Conservation (phyloP, 106 monocot genomes). For the Chionographis japonica region DNA sequence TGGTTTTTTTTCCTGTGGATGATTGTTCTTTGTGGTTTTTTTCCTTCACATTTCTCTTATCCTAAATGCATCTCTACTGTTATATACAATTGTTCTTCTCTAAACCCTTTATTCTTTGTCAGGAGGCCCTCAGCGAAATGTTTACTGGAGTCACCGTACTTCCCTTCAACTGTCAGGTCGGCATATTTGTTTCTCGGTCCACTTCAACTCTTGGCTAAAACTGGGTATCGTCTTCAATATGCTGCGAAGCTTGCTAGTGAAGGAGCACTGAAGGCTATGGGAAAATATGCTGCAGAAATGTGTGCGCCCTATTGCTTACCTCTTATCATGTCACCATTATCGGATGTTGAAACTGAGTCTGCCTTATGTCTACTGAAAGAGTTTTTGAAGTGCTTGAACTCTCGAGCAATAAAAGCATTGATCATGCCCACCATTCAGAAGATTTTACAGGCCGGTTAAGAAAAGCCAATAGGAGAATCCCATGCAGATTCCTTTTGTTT, state of each 20-base stretch:
- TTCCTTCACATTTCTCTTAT: too few relatives aligned
- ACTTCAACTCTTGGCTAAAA: conserved; percentile 62
- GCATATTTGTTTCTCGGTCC: conserved; percentile 83
- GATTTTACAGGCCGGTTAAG: conserved; percentile 79
- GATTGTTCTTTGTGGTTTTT: too few relatives aligned
- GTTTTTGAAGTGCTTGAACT: conserved; percentile 66
- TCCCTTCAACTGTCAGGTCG: conserved; percentile 60
- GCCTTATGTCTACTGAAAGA: conserved; percentile 71
- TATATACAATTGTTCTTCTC: neutral
- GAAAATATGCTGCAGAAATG: conserved; percentile 75
- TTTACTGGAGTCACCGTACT: conserved; percentile 76
- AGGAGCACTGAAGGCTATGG: conserved; percentile 77
- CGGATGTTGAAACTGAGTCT: conserved; percentile 76
- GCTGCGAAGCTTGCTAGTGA: conserved; percentile 64
- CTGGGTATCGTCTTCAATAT: conserved; percentile 60
- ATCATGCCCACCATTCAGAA: conserved; percentile 83
- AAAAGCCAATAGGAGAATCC: conserved; percentile 5
- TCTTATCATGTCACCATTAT: conserved; percentile 51
- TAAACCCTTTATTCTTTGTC: conserved; percentile 11
- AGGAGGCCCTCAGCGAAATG: conserved; percentile 90
- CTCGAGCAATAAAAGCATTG: conserved; percentile 44
- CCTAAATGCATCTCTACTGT: neutral
- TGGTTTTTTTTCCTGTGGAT: too few relatives aligned
- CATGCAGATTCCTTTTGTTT: conserved; percentile 4
- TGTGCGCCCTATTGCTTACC: conserved; percentile 68